Percentiles rank a stretch among this genome's conserved stretches.
Evolutionary conservation across 2,329 filamentous ascomycete species (phyloP).

Genomic region (Colletotrichum salicis): DNA sequence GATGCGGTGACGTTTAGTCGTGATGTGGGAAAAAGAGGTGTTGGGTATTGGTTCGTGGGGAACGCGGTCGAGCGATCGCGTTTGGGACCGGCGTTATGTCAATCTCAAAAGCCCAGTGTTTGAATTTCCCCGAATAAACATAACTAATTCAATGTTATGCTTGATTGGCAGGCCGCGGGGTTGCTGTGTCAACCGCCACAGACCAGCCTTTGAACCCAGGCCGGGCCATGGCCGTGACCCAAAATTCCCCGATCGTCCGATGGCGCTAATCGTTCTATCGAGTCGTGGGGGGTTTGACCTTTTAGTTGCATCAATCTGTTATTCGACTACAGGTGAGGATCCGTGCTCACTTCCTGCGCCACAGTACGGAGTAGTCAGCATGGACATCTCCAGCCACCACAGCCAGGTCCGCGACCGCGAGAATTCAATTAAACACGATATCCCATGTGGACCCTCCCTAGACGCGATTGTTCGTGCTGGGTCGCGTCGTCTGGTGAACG

Average conservation of each 20-base stretch:
- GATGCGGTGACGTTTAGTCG: constrained; percentile 17
- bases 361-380: neutral
- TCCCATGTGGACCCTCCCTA: constrained; percentile 8
- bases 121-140: constrained; percentile 33
- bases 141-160: constrained; percentile 32
- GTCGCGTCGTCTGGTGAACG: constrained; percentile 36
- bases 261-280: constrained; percentile 27
- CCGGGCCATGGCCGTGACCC: constrained; percentile 13
- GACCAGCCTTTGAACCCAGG: neutral
- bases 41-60: constrained; percentile 31
- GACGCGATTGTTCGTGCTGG: constrained; percentile 5
- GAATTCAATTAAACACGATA: constrained; percentile 32
- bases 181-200: constrained; percentile 32
- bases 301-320: neutral
- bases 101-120: constrained; percentile 24
- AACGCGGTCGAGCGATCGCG: constrained; percentile 32
- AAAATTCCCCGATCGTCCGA: constrained; percentile 32
- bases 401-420: neutral
- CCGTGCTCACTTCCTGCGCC: neutral
- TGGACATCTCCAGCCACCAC: neutral
- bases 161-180: constrained; percentile 12
- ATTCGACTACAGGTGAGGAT: neutral
- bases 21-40: constrained; percentile 12
- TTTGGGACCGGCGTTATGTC: constrained; percentile 31
- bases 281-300: neutral